Conservation (phyloP, 768 basidiomycete genomes). For the Hericium alpestre region DNA sequence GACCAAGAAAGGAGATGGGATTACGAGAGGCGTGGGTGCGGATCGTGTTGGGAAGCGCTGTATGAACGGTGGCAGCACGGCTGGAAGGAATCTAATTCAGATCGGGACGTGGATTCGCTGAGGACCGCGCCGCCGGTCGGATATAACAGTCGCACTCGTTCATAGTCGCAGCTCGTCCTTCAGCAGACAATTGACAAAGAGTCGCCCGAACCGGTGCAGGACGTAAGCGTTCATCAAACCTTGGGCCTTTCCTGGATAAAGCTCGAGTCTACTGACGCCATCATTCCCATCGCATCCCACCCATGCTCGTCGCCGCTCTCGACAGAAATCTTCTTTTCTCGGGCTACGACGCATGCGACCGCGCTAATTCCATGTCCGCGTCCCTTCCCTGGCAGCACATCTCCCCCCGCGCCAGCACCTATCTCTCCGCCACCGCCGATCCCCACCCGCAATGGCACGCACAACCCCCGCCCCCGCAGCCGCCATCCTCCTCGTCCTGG, state of each 20-base stretch:
- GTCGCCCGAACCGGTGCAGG: neutral
- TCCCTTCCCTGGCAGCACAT: neutral
- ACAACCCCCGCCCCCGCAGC: conserved; percentile 5
- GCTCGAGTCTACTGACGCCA: neutral
- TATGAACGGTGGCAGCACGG: no score
- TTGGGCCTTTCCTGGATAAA: neutral
- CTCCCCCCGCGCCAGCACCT: neutral
- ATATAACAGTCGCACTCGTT: no score
- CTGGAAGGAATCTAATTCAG: no score
- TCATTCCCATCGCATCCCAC: neutral
- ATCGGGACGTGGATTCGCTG: no score
- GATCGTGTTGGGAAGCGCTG: no score
- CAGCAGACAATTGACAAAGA: no score
- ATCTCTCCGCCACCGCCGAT: conserved; percentile 7
- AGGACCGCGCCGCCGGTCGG: no score
- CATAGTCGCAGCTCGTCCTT: no score
- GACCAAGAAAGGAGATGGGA: no score
- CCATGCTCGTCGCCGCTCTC: conserved; percentile 9
- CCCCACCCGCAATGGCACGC: conserved; percentile 7
- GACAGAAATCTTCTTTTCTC: conserved; percentile 12
- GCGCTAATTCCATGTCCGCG: conserved; percentile 3
- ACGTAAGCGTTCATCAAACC: neutral
- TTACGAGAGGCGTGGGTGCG: no score
- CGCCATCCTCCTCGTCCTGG: conserved; percentile 11
- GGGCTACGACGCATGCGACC: conserved; percentile 1